Percentiles rank a stretch among this genome's conserved stretches.
phyloP scores from a whole-genome alignment of 768 basidiomycete genomes.

The Suillus discolor region DNA sequence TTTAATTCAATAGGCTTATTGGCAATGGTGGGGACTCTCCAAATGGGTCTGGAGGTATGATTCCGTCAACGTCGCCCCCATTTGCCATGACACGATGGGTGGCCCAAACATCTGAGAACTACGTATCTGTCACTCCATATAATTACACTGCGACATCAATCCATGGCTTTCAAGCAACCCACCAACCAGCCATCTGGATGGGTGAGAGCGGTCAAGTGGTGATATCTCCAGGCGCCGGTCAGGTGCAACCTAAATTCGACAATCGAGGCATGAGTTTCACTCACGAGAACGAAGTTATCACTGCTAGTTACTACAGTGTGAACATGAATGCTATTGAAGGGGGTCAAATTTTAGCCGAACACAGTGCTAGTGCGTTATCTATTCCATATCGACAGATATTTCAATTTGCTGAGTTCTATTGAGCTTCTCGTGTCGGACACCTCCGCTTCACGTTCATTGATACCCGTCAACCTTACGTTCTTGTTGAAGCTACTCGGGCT shows the following conservation, averaged over 20 bases:
- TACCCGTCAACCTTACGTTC: slow-evolving; percentile 53
- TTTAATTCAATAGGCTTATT: slow-evolving; percentile 50
- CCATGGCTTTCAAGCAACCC: slow-evolving; percentile 79
- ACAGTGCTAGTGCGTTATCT: slow-evolving; percentile 57
- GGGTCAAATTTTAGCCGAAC: slow-evolving; percentile 56
- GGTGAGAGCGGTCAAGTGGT: slow-evolving; percentile 70
- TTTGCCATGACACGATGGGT: slow-evolving; percentile 90
- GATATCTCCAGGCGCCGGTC: slow-evolving; percentile 58
- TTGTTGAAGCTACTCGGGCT: slow-evolving; percentile 68
- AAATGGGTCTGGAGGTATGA: slow-evolving; percentile 76
- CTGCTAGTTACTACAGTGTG: slow-evolving; percentile 58
- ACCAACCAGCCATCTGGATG: slow-evolving; percentile 92
- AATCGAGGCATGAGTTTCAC: slow-evolving; percentile 57
- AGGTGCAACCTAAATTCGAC: slow-evolving; percentile 56
- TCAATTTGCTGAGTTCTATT: background rate
- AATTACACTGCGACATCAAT: slow-evolving; percentile 62
- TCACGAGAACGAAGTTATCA: slow-evolving; percentile 55
- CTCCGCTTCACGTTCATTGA: slow-evolving; percentile 65
- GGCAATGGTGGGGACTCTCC: slow-evolving; percentile 75
- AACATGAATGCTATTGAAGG: slow-evolving; percentile 54
- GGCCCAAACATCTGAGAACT: slow-evolving; percentile 76
- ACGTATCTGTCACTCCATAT: slow-evolving; percentile 72
- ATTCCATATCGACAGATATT: slow-evolving; percentile 1
- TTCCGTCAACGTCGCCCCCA: slow-evolving; percentile 74
- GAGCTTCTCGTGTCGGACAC: slow-evolving; percentile 78